Conservation (phyloP, 2,329 filamentous ascomycete genomes). For the Aplosporella prunicola region DNA sequence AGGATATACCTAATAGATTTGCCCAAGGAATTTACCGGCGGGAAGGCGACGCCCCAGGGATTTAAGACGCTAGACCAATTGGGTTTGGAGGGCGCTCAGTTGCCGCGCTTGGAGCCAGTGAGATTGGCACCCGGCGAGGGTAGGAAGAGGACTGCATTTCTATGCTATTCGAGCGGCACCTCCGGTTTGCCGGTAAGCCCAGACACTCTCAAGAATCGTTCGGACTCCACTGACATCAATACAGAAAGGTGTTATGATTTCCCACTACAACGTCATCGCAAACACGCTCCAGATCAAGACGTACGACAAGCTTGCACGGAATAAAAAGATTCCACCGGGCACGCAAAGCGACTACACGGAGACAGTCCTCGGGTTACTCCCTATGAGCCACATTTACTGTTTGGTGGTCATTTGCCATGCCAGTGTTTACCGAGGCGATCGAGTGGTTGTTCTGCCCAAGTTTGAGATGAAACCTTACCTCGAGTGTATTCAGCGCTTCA, state of each 20-base stretch:
- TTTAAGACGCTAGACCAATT: constrained; percentile 60
- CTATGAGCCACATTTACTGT: constrained; percentile 74
- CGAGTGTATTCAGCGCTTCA: constrained; percentile 55
- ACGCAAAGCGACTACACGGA: constrained; percentile 40
- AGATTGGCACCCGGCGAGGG: constrained; percentile 57
- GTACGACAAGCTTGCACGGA: constrained; percentile 39
- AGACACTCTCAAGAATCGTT: neutral
- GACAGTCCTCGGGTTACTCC: constrained; percentile 58
- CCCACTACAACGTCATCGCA: constrained; percentile 68
- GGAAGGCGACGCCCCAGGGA: constrained; percentile 35
- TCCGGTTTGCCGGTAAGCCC: constrained; percentile 60
- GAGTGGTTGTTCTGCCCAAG: constrained; percentile 61
- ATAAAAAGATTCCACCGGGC: constrained; percentile 32
- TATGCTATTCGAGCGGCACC: constrained; percentile 74
- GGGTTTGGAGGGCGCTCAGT: constrained; percentile 48
- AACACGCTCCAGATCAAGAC: constrained; percentile 57
- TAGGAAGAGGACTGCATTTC: constrained; percentile 58
- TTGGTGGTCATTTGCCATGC: constrained; percentile 61
- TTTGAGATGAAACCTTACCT: constrained; percentile 64
- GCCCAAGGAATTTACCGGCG: constrained; percentile 44
- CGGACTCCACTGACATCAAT: constrained; percentile 11
- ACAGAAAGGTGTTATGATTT: constrained; percentile 77
- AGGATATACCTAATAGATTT: constrained; percentile 62
- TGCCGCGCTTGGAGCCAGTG: constrained; percentile 46
- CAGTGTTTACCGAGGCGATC: constrained; percentile 61